phyloP scores from a whole-genome alignment of 257 asterid species.

The Forsythia suspensa region DNA sequence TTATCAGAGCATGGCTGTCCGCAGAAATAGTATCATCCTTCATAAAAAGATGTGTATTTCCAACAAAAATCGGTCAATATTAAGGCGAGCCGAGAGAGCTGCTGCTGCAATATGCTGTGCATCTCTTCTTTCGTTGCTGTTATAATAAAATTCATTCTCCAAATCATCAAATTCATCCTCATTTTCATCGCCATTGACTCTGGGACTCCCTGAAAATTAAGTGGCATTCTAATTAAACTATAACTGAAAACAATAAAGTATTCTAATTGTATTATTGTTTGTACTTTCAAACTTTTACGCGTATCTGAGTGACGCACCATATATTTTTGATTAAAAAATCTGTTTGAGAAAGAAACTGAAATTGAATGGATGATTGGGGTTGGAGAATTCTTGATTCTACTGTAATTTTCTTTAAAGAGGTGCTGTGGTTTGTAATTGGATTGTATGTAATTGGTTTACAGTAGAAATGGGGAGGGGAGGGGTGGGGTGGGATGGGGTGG shows the following conservation, averaged over 20 bases:
- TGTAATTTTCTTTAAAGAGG: no score
- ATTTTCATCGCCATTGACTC: constrained; percentile 59
- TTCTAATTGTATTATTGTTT: background rate
- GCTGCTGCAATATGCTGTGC: constrained; percentile 45
- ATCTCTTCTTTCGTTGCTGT: constrained; percentile 23
- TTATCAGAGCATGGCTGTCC: constrained; percentile 77
- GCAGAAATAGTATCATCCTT: constrained; percentile 83
- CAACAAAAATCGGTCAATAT: constrained; percentile 24
- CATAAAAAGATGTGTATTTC: constrained; percentile 4
- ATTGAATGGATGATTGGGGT: no score
- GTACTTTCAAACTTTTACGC: background rate
- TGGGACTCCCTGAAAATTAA: constrained; percentile 38
- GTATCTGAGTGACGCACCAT: constrained; percentile 2
- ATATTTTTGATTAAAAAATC: no score
- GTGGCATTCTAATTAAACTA: background rate
- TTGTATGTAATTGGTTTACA: no score
- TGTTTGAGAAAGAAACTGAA: no score
- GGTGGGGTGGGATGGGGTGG: no score
- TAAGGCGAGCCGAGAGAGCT: constrained; percentile 41
- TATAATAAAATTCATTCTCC: constrained; percentile 47
- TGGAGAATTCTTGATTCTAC: no score
- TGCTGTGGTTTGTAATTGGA: no score
- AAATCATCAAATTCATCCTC: constrained; percentile 57
- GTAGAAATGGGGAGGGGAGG: no score
- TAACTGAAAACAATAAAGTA: background rate